Evolutionary conservation across 306 rosid species (phyloP), one percentile per base, ranked within the genome.

Genomic region (Betula pendula): DNA sequence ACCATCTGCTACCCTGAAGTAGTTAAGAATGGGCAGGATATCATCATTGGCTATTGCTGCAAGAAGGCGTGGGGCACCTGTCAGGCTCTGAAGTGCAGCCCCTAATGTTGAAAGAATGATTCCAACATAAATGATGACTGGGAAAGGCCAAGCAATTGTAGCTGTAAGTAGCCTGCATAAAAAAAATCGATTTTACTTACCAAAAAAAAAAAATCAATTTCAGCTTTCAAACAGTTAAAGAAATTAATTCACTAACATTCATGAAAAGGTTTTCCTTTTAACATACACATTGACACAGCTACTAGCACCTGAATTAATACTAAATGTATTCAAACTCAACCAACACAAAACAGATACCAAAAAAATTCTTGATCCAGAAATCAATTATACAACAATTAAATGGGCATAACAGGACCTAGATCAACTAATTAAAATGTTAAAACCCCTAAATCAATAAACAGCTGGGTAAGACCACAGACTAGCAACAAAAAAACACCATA

Each of bases 11-110:
- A 83, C 94, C 86, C 86, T 91, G 79, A 96, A 96, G 88, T 96
- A 96, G 85, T 92, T 91, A 78, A 96, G 93, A 72, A 96, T 87
- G 45, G 99, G 99, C 70, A 96, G 84, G 71, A 96, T 96, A 78
- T 96, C 96, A 73, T 96, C 99, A 82, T 96, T 96, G 71, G 99
- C 99, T 84, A 96, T 96, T 68, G 99, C 99, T 75, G 99, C 99
- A 76, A 96, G 99, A 77, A 96, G 86, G 77, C 98, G 98, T 0
- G 99, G 99, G 78, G 99, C 99, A 75, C 99, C 99, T 19, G 99
- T 96, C 89, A 96, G 81, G 84, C 98, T 91, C 89, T 96, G 99
- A 79, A 96, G 99, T 68, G 99, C 99, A 85, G 99, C 99, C 83
- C 99, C 99, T 79, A 96, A 81, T 59, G 99, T 96, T 49, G 99